Conservation (phyloP, 2,329 filamentous ascomycete species). For the Fusarium sp. region DNA sequence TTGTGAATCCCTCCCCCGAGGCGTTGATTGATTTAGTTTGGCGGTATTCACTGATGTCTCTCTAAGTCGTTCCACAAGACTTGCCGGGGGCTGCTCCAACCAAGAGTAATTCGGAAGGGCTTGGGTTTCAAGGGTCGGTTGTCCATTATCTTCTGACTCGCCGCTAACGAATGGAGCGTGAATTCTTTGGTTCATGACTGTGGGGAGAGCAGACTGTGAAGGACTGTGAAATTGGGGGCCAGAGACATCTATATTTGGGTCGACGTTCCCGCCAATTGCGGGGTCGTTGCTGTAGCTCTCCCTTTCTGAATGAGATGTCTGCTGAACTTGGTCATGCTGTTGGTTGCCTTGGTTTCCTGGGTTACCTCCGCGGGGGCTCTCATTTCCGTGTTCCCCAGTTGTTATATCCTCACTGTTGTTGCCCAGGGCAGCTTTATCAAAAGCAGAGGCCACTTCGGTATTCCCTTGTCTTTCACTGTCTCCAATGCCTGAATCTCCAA, state of each 20-base stretch:
- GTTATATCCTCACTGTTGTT: not conserved
- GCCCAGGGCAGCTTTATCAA: rapidly evolving
- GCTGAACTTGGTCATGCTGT: not conserved
- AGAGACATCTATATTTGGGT: rapidly evolving
- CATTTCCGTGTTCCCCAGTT: too few relatives aligned
- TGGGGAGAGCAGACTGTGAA: rapidly evolving
- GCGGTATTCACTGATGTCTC: too few relatives aligned
- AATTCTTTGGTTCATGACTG: rapidly evolving
- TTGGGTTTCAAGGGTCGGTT: too few relatives aligned
- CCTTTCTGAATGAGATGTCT: not conserved
- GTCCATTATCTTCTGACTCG: not conserved
- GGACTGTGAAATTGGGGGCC: rapidly evolving
- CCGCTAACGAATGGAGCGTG: not conserved
- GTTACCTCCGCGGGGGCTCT: not conserved
- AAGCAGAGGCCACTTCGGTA: too few relatives aligned
- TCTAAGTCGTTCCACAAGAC: too few relatives aligned
- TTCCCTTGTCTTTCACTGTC: too few relatives aligned
- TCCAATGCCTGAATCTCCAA: not conserved
- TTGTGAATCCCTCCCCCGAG: too few relatives aligned
- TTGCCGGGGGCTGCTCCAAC: too few relatives aligned
- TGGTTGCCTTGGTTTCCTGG: not conserved
- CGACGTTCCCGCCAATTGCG: rapidly evolving
- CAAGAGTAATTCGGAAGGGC: too few relatives aligned
- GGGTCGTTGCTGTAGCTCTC: not conserved
- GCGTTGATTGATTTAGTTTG: too few relatives aligned